Conservation (phyloP, 495 filamentous ascomycete genomes). For the Clohesyomyces aquaticus region DNA sequence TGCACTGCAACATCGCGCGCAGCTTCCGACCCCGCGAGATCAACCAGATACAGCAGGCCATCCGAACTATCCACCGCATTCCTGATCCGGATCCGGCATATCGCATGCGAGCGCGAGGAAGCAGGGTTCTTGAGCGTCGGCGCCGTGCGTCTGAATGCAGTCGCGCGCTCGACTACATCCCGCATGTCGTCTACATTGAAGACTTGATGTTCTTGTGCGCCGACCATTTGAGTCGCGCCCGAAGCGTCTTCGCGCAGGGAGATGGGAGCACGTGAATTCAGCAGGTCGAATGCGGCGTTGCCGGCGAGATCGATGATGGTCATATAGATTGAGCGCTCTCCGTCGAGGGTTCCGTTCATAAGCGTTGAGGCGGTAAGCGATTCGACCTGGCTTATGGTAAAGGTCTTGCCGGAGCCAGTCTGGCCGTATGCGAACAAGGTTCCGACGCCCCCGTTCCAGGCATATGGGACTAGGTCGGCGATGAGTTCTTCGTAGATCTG, state of each 20-base stretch:
- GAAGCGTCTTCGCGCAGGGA: constrained; percentile 45
- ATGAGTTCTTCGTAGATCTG: too few relatives aligned
- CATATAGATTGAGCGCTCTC: constrained; percentile 41
- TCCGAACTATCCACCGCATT: too few relatives aligned
- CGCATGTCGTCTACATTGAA: too few relatives aligned
- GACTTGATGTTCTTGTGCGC: too few relatives aligned
- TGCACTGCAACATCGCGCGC: too few relatives aligned
- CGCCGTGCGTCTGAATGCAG: too few relatives aligned
- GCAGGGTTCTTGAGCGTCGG: too few relatives aligned
- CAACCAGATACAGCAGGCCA: too few relatives aligned
- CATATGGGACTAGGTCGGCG: constrained; percentile 42
- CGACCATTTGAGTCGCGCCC: constrained; percentile 44
- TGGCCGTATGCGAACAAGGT: constrained; percentile 55
- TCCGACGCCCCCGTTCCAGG: constrained; percentile 43
- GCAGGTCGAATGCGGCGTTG: constrained; percentile 45
- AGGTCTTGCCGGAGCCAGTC: constrained; percentile 55
- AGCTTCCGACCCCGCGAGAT: too few relatives aligned
- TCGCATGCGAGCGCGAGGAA: too few relatives aligned
- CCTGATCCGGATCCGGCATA: too few relatives aligned
- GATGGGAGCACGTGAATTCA: constrained; percentile 38
- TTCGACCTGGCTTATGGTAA: constrained; percentile 47
- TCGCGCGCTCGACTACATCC: too few relatives aligned
- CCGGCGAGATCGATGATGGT: constrained; percentile 46
- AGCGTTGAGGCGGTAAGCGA: constrained; percentile 41
- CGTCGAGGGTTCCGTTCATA: constrained; percentile 39